Evolutionary conservation across 192 early-diverging fungal genomes (phyloP).

Genomic region (Mortierella claussenii): DNA sequence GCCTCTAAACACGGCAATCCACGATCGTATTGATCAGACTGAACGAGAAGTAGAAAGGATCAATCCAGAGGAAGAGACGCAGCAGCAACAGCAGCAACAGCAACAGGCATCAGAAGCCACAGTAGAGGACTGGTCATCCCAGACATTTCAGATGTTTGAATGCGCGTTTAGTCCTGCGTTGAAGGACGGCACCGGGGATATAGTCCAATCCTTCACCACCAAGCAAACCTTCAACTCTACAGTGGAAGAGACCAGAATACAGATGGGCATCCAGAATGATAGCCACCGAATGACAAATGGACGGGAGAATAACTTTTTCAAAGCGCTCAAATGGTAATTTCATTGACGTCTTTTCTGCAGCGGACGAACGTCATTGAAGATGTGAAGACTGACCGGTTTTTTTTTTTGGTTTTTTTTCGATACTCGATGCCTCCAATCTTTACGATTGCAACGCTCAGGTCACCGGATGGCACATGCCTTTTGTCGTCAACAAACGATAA

Average conservation of each 20-base stretch:
- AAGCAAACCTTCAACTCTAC: constrained; percentile 25
- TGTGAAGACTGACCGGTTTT: too few relatives aligned
- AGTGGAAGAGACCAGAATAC: constrained; percentile 33
- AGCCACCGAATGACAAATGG: constrained; percentile 45
- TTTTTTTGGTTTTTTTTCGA: not conserved
- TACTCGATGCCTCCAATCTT: not conserved
- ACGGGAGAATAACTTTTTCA: constrained; percentile 67
- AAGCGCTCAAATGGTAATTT: constrained; percentile 67
- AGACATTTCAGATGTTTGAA: constrained; percentile 34
- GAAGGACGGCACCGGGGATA: not conserved
- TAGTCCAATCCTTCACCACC: constrained; percentile 27
- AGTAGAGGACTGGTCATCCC: constrained; percentile 15
- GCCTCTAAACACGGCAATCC: too few relatives aligned
- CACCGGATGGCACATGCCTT: constrained; percentile 74
- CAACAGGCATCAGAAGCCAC: too few relatives aligned
- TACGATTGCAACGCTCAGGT: too few relatives aligned
- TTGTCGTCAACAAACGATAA: constrained; percentile 74
- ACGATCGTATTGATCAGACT: too few relatives aligned
- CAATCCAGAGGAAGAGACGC: too few relatives aligned
- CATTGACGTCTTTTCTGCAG: too few relatives aligned
- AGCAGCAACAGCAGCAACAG: too few relatives aligned
- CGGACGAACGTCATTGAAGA: too few relatives aligned
- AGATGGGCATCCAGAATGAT: constrained; percentile 26
- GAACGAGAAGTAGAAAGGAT: too few relatives aligned
- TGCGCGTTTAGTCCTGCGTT: constrained; percentile 9